phyloP scores from a whole-genome alignment of 805 yeast genomes.

The Candida taoyuanica region DNA sequence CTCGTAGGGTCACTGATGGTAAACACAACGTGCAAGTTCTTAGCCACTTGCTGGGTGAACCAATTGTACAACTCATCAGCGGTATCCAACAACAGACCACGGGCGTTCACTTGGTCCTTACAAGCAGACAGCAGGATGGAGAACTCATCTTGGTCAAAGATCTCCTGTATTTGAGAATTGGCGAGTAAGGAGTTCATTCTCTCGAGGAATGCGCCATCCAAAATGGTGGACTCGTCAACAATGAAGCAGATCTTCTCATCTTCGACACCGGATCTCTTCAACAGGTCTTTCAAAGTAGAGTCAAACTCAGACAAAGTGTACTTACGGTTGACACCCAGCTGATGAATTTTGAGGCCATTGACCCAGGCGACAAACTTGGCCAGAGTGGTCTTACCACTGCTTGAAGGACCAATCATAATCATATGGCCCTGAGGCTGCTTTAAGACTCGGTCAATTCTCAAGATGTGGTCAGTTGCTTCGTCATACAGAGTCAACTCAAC shows the following conservation, averaged over 20 bases:
- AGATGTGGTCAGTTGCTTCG: slow-evolving; percentile 66
- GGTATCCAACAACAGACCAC: slow-evolving; percentile 61
- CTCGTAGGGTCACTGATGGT: slow-evolving; percentile 55
- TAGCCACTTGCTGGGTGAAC: slow-evolving; percentile 65
- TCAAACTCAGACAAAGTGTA: slow-evolving; percentile 68
- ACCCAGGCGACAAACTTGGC: slow-evolving; percentile 88
- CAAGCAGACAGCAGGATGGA: slow-evolving; percentile 49
- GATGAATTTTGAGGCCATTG: slow-evolving; percentile 63
- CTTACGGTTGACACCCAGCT: slow-evolving; percentile 49
- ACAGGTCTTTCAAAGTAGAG: slow-evolving; percentile 47
- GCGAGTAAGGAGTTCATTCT: slow-evolving; percentile 92
- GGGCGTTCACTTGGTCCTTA: slow-evolving; percentile 48
- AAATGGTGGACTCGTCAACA: slow-evolving; percentile 74
- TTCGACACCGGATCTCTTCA: slow-evolving; percentile 44
- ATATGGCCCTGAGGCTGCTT: slow-evolving; percentile 87
- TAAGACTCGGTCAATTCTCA: slow-evolving; percentile 77
- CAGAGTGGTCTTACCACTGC: slow-evolving; percentile 77
- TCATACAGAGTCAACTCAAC: slow-evolving; percentile 58
- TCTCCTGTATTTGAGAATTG: slow-evolving; percentile 87
- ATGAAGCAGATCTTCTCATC: slow-evolving; percentile 67
- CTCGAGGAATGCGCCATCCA: slow-evolving; percentile 77
- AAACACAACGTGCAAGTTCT: slow-evolving; percentile 78
- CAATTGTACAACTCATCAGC: slow-evolving; percentile 68
- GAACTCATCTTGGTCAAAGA: slow-evolving; percentile 73
- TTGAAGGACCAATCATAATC: slow-evolving; percentile 76